Evolutionary conservation across 352 stramenopile genomes (phyloP), one percentile per base, ranked within the genome.

Genomic region (Phytophthora multivora): DNA sequence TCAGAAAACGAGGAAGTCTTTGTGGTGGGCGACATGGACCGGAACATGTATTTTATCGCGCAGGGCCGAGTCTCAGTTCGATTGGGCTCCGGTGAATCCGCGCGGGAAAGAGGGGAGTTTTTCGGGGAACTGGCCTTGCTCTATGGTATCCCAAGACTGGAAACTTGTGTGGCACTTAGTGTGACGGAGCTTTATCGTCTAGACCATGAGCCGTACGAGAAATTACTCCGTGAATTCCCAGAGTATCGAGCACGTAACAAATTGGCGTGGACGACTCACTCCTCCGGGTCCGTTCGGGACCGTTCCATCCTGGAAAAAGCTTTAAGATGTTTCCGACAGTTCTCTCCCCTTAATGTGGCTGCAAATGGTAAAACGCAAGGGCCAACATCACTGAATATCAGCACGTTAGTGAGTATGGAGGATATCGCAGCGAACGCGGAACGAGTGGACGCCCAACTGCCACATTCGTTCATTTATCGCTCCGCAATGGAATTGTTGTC

Each of bases 21-120:
- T 47, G 83, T 87, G n/a, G 59, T 66, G 4, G 83, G 85, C 1
- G 85, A 94, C 61, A 82, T 92, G 48, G 83, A 92, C 26, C 78
- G 80, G 13, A 86, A 66, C 36, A 91, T 93, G 85, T 92, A 92
- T 50, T 90, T 93, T 30, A 90, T 93, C 45, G 70, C 80, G 0
- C 51, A 76, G 0, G 85, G 85, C 0, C 82, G 80, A 5, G 51
- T 93, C 2, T 65, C 84, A 16, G 74, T 92, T 19, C 88, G 83
- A 53, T 69, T 84, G 18, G 71, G 73, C 4, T 78, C 67, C 3
- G 75, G 51, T 13, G 80, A 90, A 36, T 51, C 55, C 8, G 79
- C 66, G 0, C 83, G 86, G 6, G 79, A 87, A 28, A 74, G 66
- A 18, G 81, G 81, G 4, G 79, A 84, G 3, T 89, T 77, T 51